A percentile compares a stretch with the other conserved stretches of the same genome.
Conservation (phyloP, 768 basidiomycete species). For the Serendipita sp. region DNA sequence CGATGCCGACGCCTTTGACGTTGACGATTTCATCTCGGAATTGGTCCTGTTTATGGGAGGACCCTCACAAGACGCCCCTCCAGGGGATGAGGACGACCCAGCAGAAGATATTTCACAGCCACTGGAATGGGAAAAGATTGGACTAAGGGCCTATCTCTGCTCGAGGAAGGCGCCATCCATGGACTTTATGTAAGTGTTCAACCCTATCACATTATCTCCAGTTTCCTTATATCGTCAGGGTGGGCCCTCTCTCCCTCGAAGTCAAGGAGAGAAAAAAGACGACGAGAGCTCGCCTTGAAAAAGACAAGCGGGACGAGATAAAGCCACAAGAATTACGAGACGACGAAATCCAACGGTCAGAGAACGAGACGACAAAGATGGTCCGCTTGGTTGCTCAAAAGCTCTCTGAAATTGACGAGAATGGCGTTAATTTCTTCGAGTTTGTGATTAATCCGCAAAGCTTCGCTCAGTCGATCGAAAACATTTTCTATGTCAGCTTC, state of each 20-base stretch:
- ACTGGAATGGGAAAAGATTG: constrained; percentile 76
- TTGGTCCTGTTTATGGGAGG: constrained; percentile 66
- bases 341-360: constrained; percentile 64
- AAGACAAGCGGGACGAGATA: constrained; percentile 47
- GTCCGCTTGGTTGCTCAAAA: constrained; percentile 52
- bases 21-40: constrained; percentile 75
- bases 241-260: constrained; percentile 77
- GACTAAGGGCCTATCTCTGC: constrained; percentile 64
- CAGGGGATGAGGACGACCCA: constrained; percentile 27
- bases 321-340: constrained; percentile 57
- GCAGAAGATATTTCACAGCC: constrained; percentile 23
- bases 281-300: constrained; percentile 46
- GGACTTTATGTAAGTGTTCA: constrained; percentile 64
- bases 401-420: constrained; percentile 33
- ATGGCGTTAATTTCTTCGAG: constrained; percentile 58
- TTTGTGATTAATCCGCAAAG: constrained; percentile 81
- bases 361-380: constrained; percentile 82
- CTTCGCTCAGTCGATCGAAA: constrained; percentile 91
- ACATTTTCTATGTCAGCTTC: constrained; percentile 89
- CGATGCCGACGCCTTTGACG: constrained; percentile 74
- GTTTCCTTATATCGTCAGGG: constrained; percentile 30
- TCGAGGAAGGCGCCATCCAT: constrained; percentile 64
- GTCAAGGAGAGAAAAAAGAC: constrained; percentile 56
- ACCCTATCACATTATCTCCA: not conserved
- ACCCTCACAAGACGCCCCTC: constrained; percentile 25